A percentile compares a stretch with the other conserved stretches of the same genome.
These are phyloP conservation scores for Neopestalotiopsis sp. DNA, from an alignment of 2,329 filamentous ascomycete genomes.

Conservation along the genomic window DNA sequence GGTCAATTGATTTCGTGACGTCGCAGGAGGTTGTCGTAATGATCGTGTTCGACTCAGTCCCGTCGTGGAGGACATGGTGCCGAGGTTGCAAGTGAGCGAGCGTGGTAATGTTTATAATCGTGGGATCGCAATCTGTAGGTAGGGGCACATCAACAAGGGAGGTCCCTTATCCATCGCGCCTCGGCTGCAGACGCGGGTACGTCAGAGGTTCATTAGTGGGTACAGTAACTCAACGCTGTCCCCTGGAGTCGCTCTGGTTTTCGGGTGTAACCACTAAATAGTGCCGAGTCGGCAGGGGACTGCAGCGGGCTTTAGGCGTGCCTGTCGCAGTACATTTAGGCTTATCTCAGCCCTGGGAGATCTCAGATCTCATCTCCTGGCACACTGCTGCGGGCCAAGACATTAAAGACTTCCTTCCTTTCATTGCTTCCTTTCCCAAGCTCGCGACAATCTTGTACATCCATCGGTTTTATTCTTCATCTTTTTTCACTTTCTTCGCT, in stretches of 20 bases:
- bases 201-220: neutral
- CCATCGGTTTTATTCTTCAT: neutral
- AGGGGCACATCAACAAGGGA: neutral
- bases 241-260: neutral
- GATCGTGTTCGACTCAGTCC: constrained; percentile 52
- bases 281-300: neutral
- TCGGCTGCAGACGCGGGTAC: neutral
- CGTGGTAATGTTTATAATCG: constrained; percentile 9
- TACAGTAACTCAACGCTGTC: neutral
- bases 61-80: constrained; percentile 47
- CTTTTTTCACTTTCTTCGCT: neutral
- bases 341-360: neutral
- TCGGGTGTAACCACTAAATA: neutral
- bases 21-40: constrained; percentile 48
- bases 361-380: neutral
- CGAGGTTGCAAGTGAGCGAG: constrained; percentile 11
- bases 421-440: too few relatives aligned
- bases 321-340: neutral
- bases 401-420: neutral
- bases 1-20: constrained; percentile 23
- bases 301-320: neutral
- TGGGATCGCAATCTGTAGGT: neutral
- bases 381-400: neutral
- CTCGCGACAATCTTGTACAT: neutral
- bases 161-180: neutral